Evolutionary conservation across 257 asterid species (phyloP).

Genomic region (Solanum virginianum): DNA sequence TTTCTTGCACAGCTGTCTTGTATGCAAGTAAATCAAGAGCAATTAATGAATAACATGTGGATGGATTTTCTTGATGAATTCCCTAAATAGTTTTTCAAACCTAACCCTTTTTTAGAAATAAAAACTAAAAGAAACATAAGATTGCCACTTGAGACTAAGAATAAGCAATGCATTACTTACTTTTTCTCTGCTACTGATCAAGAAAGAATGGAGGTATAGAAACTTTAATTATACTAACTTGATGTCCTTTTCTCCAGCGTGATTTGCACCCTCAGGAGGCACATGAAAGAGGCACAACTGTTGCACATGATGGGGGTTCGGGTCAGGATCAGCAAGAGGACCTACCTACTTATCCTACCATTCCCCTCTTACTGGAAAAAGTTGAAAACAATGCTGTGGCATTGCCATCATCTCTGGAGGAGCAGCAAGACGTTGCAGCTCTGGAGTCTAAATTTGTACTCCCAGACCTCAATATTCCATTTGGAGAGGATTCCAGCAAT

Average conservation of each 20-base stretch:
- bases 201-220: neutral
- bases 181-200: neutral
- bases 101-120: neutral
- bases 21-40: neutral
- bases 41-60: neutral
- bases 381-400: neutral
- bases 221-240: neutral
- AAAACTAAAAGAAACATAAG: neutral
- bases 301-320: neutral
- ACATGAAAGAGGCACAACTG: neutral
- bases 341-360: neutral
- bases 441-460: slow-evolving; percentile 11
- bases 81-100: neutral
- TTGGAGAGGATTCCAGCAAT: slow-evolving; percentile 15
- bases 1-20: neutral
- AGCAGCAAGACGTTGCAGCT: neutral
- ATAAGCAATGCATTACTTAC: neutral
- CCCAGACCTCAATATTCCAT: slow-evolving; percentile 34
- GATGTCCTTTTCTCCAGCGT: slow-evolving; percentile 4
- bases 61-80: neutral
- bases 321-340: neutral
- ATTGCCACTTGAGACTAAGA: neutral
- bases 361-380: neutral
- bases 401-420: neutral
- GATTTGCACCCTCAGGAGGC: slow-evolving; percentile 1